Evolutionary conservation across 2,329 filamentous ascomycete genomes (phyloP).

Genomic region (Acephala macrosclerotiorum): DNA sequence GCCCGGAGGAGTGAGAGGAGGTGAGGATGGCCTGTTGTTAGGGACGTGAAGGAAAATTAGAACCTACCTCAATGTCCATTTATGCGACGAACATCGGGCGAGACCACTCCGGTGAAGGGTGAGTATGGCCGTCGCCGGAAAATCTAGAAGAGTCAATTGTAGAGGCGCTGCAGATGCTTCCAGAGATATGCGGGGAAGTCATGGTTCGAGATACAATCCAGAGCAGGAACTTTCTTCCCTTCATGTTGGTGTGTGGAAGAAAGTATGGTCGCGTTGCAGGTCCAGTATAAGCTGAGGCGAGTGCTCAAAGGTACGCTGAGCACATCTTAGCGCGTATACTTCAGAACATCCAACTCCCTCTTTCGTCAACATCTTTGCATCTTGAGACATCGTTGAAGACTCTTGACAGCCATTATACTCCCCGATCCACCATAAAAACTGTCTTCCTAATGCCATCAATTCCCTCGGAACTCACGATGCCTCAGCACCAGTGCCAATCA

Average conservation of each 20-base stretch:
- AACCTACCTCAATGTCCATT: conserved; percentile 1
- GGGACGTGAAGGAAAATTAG: not conserved
- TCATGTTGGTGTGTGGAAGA: not conserved
- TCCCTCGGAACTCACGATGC: not conserved
- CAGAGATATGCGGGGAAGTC: no score
- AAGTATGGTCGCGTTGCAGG: not conserved
- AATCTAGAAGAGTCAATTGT: no score
- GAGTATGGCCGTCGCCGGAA: not conserved
- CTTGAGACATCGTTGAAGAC: not conserved
- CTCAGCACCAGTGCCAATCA: not conserved
- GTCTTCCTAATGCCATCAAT: no score
- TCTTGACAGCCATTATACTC: not conserved
- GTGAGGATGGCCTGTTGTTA: no score
- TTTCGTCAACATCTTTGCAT: not conserved
- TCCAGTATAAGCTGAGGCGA: not conserved
- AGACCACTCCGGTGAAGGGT: not conserved
- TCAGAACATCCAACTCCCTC: not conserved
- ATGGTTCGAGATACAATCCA: no score
- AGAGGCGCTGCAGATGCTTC: no score
- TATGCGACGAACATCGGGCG: not conserved
- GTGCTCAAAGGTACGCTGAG: not conserved
- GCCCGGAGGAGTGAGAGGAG: not conserved
- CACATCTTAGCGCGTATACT: not conserved
- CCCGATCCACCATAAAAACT: no score
- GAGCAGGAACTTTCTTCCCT: not conserved